Conservation (phyloP, 345 rosid genomes). For the Raphanus sativus region DNA sequence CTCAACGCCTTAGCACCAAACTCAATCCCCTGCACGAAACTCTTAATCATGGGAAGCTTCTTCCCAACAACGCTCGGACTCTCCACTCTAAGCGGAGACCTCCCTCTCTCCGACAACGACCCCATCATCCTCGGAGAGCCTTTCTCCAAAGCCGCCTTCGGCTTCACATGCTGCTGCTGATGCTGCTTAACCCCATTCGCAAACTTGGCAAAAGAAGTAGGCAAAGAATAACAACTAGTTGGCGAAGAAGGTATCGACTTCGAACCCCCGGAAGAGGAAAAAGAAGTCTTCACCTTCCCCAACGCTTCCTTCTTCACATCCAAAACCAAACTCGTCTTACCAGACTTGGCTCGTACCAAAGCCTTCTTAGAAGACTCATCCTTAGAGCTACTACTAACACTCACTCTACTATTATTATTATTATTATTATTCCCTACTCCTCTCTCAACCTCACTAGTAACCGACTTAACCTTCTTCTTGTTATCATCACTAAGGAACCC, state of each 20-base stretch:
- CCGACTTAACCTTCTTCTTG: conserved; percentile 50
- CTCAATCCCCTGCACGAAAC: conserved; percentile 71
- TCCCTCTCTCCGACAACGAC: conserved; percentile 47
- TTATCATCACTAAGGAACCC: conserved; percentile 62
- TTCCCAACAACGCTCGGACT: conserved; percentile 46
- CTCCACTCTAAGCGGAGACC: conserved; percentile 48
- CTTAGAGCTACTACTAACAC: conserved; percentile 42
- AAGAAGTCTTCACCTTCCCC: conserved; percentile 52
- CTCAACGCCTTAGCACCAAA: conserved; percentile 89
- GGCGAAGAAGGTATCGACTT: conserved; percentile 89
- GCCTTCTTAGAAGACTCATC: conserved; percentile 49
- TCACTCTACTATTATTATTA: conserved; percentile 37
- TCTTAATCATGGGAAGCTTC: conserved; percentile 61
- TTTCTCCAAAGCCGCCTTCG: conserved; percentile 53
- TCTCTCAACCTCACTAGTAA: conserved; percentile 53
- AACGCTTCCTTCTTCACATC: conserved; percentile 63
- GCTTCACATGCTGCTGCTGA: conserved; percentile 39
- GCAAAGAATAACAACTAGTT: conserved; percentile 81
- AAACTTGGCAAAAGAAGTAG: conserved; percentile 82
- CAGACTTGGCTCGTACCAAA: conserved; percentile 59
- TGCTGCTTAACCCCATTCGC: conserved; percentile 78
- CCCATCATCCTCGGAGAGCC: conserved; percentile 52
- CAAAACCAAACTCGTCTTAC: conserved; percentile 43
- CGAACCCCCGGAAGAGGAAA: conserved; percentile 36
- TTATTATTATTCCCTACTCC: too few species aligned